Conservation (phyloP, 805 yeast species). For the Metschnikowia lachancei region DNA sequence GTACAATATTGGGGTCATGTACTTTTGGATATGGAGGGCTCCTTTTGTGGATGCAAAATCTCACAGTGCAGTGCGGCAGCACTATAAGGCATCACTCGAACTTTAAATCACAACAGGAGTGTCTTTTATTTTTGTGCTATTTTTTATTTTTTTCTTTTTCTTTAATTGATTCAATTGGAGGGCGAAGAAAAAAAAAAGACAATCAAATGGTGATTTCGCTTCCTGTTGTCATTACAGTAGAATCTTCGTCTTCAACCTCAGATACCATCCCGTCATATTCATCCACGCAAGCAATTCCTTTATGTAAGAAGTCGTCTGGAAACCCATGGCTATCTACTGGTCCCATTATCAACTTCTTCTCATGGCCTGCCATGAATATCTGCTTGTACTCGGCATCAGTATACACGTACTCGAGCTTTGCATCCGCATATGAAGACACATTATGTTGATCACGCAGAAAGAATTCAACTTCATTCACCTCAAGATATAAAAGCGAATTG, state of each 20-base stretch:
- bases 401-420: conserved; percentile 25
- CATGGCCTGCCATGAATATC: conserved; percentile 2
- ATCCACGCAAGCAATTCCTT: neutral
- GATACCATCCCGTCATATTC: conserved; percentile 7
- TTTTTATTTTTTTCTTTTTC: too few species aligned
- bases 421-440: conserved; percentile 22
- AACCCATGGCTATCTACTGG: neutral
- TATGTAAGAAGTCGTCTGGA: neutral
- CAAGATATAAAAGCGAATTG: conserved; percentile 25
- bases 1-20: neutral
- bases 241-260: conserved; percentile 7
- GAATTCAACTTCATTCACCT: conserved; percentile 29
- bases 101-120: neutral
- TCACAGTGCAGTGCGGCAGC: conserved; percentile 3
- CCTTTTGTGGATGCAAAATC: conserved; percentile 10
- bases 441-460: conserved; percentile 33
- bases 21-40: neutral
- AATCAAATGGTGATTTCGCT: neutral
- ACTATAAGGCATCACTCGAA: neutral
- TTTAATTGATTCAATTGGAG: too few species aligned
- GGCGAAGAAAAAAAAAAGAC: too few species aligned
- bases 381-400: conserved; percentile 17
- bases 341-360: neutral
- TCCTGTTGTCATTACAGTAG: neutral
- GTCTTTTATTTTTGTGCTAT: neutral